A percentile compares a stretch with the other conserved stretches of the same genome.
Evolutionary conservation across 2,329 filamentous ascomycete genomes (phyloP).

Genomic region (Neospermospora avenae): DNA sequence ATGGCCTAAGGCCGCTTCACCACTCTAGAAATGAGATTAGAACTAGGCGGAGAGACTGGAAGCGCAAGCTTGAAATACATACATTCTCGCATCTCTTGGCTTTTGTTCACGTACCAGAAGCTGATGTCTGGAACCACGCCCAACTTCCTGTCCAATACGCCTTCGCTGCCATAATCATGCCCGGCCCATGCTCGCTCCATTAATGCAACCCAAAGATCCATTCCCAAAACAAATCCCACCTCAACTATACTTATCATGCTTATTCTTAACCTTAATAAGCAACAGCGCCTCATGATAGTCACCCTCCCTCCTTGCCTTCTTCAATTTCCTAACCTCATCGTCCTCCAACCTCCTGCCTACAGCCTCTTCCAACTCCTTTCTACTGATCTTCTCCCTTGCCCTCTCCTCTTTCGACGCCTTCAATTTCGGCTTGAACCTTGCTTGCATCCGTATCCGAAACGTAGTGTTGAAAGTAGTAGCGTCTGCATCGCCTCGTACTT

Average conservation of each 20-base stretch:
- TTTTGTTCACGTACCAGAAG: no score
- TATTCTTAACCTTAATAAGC: conserved; percentile 85
- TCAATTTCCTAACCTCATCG: conserved; percentile 79
- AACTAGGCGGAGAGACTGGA: no score
- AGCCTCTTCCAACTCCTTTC: conserved; percentile 78
- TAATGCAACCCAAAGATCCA: neutral
- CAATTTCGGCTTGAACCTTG: conserved; percentile 82
- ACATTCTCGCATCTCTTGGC: no score
- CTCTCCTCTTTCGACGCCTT: conserved; percentile 80
- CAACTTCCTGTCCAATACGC: no score
- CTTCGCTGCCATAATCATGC: no score
- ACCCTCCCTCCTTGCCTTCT: conserved; percentile 79
- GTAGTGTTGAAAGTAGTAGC: conserved; percentile 66
- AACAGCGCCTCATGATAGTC: conserved; percentile 86
- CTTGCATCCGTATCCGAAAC: conserved; percentile 87
- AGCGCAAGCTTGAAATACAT: no score
- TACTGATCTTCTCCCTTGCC: conserved; percentile 78
- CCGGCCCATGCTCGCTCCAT: neutral
- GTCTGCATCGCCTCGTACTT: conserved; percentile 74
- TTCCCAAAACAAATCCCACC: neutral
- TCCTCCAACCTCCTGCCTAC: conserved; percentile 76
- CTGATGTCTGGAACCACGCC: no score
- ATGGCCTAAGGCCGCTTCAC: no score
- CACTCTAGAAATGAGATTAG: no score
- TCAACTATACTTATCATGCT: conserved; percentile 80